Evolutionary conservation across 139 green algal genomes (phyloP).

Genomic region (Pycnococcus provasolii): DNA sequence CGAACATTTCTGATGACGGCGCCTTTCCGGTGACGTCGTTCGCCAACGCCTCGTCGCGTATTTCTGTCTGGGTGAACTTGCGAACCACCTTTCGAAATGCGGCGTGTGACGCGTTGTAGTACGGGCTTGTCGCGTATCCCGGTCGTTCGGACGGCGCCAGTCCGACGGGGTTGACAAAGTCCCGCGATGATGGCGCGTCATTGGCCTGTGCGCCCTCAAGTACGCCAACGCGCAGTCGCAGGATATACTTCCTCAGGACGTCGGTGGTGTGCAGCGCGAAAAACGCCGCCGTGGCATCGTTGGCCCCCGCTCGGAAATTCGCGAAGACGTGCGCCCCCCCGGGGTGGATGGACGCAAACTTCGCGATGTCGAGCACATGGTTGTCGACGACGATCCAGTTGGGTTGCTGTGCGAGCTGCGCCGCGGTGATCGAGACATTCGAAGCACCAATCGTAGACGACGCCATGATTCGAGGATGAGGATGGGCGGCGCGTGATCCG

Average conservation of each 20-base stretch:
- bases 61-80: slow-evolving; percentile 22
- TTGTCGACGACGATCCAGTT: slow-evolving; percentile 25
- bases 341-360: slow-evolving; percentile 27
- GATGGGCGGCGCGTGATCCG: too few relatives aligned
- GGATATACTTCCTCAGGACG: slow-evolving; percentile 22
- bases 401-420: not conserved
- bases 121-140: not conserved
- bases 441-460: not conserved
- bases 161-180: not conserved
- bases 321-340: slow-evolving; percentile 18
- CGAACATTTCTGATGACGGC: slow-evolving; percentile 16
- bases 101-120: slow-evolving; percentile 25
- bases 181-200: not conserved
- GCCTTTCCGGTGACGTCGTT: slow-evolving; percentile 17
- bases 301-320: not conserved
- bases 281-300: slow-evolving; percentile 25
- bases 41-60: slow-evolving; percentile 3
- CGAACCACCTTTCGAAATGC: slow-evolving; percentile 13
- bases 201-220: not conserved
- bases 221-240: not conserved
- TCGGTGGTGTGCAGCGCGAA: slow-evolving; percentile 18
- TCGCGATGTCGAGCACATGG: slow-evolving; percentile 27
- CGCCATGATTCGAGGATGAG: too few relatives aligned
- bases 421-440: not conserved
- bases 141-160: not conserved